Evolutionary conservation across 306 rosid genomes (phyloP), one percentile per base, ranked within the genome.

Genomic region (Elaeagnus macrophylla): DNA sequence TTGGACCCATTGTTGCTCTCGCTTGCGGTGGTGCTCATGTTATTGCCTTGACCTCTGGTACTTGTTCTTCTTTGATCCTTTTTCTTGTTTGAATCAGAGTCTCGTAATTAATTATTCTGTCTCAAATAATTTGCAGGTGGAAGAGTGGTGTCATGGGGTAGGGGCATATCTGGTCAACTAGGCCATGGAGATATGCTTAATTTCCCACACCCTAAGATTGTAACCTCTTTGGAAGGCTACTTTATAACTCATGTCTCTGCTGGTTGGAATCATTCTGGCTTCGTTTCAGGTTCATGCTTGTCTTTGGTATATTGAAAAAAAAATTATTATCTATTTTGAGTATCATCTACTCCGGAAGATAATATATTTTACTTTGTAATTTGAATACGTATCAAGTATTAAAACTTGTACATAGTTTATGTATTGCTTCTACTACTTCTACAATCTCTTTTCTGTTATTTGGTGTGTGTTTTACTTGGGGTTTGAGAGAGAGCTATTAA

Each of bases 201-300:
- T 53, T 51, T 48, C 53, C 76, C 77, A 68, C 25, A 44, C 69
- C 95, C 99, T 0, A 84, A 72, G 72, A 70, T 64, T 69, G 72
- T 87, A 6, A 65, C 65, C 53, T 72, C 73, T 25, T 67, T 87
- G 71, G 81, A 82, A 20, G 36, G 57, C 15, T 15, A 60, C 76
- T 60, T 71, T 69, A 80, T 91, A 35, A 55, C 71, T 38, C 73
- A 82, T 54, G 85, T 68, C 54, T 78, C 99, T 58, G 99, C 99
- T 67, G 95, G 97, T 32, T 86, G 96, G 97, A 80, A 84, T 56
- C 96, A 91, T 79, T 91, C 95, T 12, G 87, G 81, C 63, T 91
- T 91, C 60, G 87, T 91, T 84, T 86, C 97, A 76, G 95, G 97
- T 90, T 69, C 48, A 42, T 12, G 10, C 20, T 10, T 20, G 37